These are phyloP conservation scores for Fusarium stilboides DNA, from an alignment of 2,329 filamentous ascomycete genomes.

Conservation along the genomic window DNA sequence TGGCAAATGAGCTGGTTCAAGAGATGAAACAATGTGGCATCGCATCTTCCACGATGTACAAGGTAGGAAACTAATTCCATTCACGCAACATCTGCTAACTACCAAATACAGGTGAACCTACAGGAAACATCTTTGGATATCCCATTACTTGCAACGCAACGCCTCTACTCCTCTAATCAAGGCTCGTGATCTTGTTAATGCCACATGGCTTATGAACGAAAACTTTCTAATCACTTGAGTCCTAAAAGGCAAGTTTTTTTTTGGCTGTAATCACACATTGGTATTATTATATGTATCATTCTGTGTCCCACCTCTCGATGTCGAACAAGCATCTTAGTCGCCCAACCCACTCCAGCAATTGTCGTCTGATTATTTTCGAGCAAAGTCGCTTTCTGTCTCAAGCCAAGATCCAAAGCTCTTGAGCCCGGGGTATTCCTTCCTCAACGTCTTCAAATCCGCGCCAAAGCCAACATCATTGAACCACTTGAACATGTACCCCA, in stretches of 20 bases:
- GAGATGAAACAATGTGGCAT: constrained; percentile 23
- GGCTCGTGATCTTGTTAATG: neutral
- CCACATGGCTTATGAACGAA: too few species aligned
- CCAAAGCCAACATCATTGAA: constrained; percentile 25
- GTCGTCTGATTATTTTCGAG: neutral
- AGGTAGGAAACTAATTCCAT: neutral
- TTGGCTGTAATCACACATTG: neutral
- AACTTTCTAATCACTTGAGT: too few species aligned
- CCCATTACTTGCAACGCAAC: constrained; percentile 21
- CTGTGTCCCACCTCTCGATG: neutral
- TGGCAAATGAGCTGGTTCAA: constrained; percentile 18
- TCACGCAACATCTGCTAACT: neutral
- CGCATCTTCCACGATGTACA: constrained; percentile 7
- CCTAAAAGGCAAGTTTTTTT: too few species aligned
- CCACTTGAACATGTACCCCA: constrained; percentile 34
- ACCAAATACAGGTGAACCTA: neutral
- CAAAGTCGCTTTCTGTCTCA: constrained; percentile 26
- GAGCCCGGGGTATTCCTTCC: constrained; percentile 16
- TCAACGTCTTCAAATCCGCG: constrained; percentile 19
- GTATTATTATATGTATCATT: neutral
- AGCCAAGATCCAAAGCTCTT: constrained; percentile 21
- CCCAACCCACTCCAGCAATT: too few species aligned
- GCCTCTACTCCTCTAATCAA: constrained; percentile 1
- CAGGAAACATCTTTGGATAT: constrained; percentile 1
- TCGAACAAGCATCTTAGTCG: neutral